A percentile compares a stretch with the other conserved stretches of the same genome.
phyloP scores from a whole-genome alignment of 257 asterid species.

The Solanum bulbocastanum region DNA sequence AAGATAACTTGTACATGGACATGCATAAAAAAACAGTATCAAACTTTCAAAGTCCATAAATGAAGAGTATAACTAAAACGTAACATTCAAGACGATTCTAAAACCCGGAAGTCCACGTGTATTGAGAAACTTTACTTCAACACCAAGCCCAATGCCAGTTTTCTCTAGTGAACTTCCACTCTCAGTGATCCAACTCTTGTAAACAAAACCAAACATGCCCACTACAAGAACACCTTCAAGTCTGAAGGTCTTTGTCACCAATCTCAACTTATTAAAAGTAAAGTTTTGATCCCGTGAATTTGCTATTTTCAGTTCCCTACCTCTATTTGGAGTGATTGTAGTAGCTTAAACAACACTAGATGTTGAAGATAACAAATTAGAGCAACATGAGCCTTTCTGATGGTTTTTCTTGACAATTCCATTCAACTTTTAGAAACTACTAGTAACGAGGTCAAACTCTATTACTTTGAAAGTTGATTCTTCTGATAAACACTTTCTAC shows the following conservation, averaged over 20 bases:
- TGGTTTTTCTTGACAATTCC: conserved; percentile 49
- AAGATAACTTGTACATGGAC: background rate
- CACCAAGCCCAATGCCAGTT: conserved; percentile 60
- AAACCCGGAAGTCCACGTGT: conserved; percentile 84
- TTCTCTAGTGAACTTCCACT: conserved; percentile 47
- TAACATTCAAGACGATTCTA: conserved; percentile 66
- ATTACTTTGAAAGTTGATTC: background rate
- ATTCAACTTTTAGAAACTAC: background rate
- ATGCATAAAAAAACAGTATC: background rate
- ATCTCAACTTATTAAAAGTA: conserved; percentile 48
- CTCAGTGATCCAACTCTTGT: conserved; percentile 78
- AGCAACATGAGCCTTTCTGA: conserved; percentile 43
- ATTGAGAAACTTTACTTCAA: conserved; percentile 78
- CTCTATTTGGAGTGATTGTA: conserved; percentile 50
- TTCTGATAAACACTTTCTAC: background rate
- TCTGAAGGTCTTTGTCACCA: conserved; percentile 60
- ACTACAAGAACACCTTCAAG: conserved; percentile 67
- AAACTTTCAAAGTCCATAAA: background rate
- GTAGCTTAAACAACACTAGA: conserved; percentile 9
- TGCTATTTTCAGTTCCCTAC: conserved; percentile 50
- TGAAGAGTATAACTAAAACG: background rate
- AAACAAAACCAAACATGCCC: conserved; percentile 80
- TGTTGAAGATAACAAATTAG: background rate
- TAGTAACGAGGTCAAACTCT: background rate
- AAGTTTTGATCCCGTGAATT: conserved; percentile 70